Evolutionary conservation across 164 flowering plant species (phyloP), one percentile per base, ranked within the genome.

Genomic region (Nelumbo lutea): DNA sequence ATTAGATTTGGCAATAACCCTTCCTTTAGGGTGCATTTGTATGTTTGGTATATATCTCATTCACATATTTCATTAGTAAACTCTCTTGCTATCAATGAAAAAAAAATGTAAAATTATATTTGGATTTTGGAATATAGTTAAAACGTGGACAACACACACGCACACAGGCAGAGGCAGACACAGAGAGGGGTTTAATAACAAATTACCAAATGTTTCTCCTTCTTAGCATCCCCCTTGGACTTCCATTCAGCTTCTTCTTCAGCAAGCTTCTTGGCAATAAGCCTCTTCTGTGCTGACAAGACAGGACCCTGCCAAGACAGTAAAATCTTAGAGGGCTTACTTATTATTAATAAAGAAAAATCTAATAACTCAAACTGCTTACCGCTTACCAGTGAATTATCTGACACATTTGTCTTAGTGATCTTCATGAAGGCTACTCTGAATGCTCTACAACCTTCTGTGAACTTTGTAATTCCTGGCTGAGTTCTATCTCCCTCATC

Each of bases 261-360:
- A 40, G 96, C 92, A 77, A 95, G 96, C 82, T 90, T 92, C 79
- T 87, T 85, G 4, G 81, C 97, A 58, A 95, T 65, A 56, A 95
- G 96, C 75, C 83, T 86, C 87, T 85, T 88, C 64, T 88, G 87
- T 45, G 78, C 96, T 14, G 96, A 83, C 68, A 94, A 76, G 15
- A 92, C 88, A 38, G 98, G 97, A 59, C 98, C 95, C 98, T 94
- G 80, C 71, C 78, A 79, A 61, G 68, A 59, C 2, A 51, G 27
- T 42, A 5, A 5, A 66, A 48, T 4, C n/a, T 65, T 69, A 57
- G 27, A 40, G 39, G 40, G 1, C 27, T 2, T 42, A 5, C 11
- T 14, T 43, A 27, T 27, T 27, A 27, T 27, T 27, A 27, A 27
- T 27, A 27, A 27, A 27, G 27, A 27, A 27, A 27, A 27, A 27